Evolutionary conservation across 2,329 filamentous ascomycete species (phyloP).

Genomic region (Claviceps quebecensis): DNA sequence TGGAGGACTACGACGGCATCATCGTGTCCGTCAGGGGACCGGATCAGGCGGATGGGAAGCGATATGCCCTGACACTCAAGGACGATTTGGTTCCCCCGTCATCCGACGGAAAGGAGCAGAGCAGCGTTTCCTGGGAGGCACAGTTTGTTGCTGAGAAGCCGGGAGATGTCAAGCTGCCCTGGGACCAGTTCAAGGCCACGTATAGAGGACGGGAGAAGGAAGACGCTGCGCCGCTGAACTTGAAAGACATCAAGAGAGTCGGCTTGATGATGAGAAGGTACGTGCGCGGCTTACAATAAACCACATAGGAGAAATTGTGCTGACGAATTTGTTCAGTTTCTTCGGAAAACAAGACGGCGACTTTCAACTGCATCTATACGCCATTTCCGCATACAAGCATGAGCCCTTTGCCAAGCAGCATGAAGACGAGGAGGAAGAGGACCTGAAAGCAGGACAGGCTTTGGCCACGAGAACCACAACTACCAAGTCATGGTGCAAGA

Average conservation of each 20-base stretch:
- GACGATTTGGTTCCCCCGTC: conserved; percentile 46
- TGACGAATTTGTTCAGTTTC: conserved; percentile 37
- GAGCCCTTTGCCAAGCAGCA: background rate
- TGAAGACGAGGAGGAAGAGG: conserved; percentile 10
- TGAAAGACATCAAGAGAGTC: conserved; percentile 47
- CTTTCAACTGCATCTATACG: conserved; percentile 30
- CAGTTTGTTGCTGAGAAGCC: conserved; percentile 37
- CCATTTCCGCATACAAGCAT: conserved; percentile 15
- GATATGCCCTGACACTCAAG: conserved; percentile 63
- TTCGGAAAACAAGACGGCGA: conserved; percentile 60
- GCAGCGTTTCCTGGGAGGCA: conserved; percentile 60
- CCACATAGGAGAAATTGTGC: too few species aligned
- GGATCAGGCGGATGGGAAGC: conserved; percentile 42
- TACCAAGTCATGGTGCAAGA: conserved; percentile 12
- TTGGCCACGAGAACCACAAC: background rate
- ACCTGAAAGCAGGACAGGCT: conserved; percentile 1
- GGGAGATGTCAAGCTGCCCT: conserved; percentile 41
- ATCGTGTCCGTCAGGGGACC: conserved; percentile 30
- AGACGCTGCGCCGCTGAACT: conserved; percentile 45
- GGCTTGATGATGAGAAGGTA: conserved; percentile 75
- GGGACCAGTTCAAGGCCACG: conserved; percentile 53
- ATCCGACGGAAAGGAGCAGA: conserved; percentile 55
- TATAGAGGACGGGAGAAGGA: conserved; percentile 55
- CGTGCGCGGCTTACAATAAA: conserved; percentile 7
- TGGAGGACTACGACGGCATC: conserved; percentile 49